phyloP scores from a whole-genome alignment of 352 stramenopile genomes.

The Pythium oligandrum region DNA sequence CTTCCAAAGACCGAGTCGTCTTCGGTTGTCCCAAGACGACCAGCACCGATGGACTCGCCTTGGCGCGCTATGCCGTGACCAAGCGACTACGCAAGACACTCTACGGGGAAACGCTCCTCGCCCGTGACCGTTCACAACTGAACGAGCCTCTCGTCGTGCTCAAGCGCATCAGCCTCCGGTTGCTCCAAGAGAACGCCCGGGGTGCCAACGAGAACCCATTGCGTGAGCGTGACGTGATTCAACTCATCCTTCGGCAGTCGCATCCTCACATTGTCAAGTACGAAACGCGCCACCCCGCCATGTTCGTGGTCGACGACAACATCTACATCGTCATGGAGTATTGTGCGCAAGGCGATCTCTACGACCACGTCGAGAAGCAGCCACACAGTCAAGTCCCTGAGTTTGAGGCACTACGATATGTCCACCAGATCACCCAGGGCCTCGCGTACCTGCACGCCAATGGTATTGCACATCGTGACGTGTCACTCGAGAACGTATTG shows the following conservation, averaged over 20 bases:
- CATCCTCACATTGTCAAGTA: constrained; percentile 41
- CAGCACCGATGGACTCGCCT: too few relatives aligned
- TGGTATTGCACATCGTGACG: constrained; percentile 45
- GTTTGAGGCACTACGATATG: constrained; percentile 28
- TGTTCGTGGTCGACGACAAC: constrained; percentile 37
- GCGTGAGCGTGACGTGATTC: constrained; percentile 39
- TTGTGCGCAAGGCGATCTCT: constrained; percentile 55
- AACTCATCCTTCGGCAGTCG: constrained; percentile 28
- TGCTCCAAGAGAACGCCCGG: constrained; percentile 32
- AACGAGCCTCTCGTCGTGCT: constrained; percentile 33
- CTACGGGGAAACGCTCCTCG: constrained; percentile 53
- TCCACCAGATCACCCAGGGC: constrained; percentile 35
- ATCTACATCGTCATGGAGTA: constrained; percentile 65
- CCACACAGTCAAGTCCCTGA: constrained; percentile 25
- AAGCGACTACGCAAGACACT: constrained; percentile 40
- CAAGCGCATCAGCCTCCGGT: constrained; percentile 40
- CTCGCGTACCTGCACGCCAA: constrained; percentile 43
- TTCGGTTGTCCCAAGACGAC: too few relatives aligned
- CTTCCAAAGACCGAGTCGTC: too few relatives aligned
- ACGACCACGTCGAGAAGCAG: constrained; percentile 35
- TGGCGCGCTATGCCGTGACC: constrained; percentile 27
- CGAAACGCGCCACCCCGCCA: constrained; percentile 15
- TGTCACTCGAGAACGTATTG: constrained; percentile 61
- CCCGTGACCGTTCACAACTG: constrained; percentile 17
- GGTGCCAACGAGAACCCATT: constrained; percentile 35